Evolutionary conservation across 2,329 filamentous ascomycete species (phyloP).

Genomic region (Phialophora verrucosa): DNA sequence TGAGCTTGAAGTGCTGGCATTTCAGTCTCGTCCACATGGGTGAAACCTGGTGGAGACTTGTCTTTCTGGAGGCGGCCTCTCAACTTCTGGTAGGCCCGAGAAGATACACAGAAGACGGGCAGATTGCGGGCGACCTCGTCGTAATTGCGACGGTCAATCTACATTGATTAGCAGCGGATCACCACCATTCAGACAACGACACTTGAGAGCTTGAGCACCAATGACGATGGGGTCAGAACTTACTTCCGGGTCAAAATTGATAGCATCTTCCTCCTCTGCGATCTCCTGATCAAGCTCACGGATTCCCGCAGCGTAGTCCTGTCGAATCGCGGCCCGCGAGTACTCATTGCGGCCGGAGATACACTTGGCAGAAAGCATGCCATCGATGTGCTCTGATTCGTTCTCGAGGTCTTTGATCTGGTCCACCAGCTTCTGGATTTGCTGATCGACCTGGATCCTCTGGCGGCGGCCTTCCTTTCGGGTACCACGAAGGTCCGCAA

Average conservation of each 20-base stretch:
- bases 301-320: conserved; percentile 65
- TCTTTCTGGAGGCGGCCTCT: conserved; percentile 62
- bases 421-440: background rate
- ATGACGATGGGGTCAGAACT: background rate
- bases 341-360: conserved; percentile 64
- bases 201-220: too few relatives aligned
- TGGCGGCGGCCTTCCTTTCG: background rate
- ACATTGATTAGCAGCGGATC: background rate
- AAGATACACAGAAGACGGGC: conserved; percentile 69
- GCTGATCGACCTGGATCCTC: background rate
- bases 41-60: conserved; percentile 59
- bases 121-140: conserved; percentile 61
- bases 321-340: conserved; percentile 60
- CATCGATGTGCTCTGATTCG: conserved; percentile 44
- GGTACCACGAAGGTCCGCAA: conserved; percentile 1
- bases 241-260: conserved; percentile 59
- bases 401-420: conserved; percentile 42
- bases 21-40: conserved; percentile 60
- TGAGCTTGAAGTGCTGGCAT: conserved; percentile 65
- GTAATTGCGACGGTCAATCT: conserved; percentile 62
- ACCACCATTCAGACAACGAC: background rate
- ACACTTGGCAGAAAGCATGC: conserved; percentile 46
- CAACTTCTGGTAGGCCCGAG: conserved; percentile 67
- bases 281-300: conserved; percentile 65
- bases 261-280: conserved; percentile 59